Evolutionary conservation across 257 asterid genomes (phyloP).

Genomic region (Paraleonurus japonicus): DNA sequence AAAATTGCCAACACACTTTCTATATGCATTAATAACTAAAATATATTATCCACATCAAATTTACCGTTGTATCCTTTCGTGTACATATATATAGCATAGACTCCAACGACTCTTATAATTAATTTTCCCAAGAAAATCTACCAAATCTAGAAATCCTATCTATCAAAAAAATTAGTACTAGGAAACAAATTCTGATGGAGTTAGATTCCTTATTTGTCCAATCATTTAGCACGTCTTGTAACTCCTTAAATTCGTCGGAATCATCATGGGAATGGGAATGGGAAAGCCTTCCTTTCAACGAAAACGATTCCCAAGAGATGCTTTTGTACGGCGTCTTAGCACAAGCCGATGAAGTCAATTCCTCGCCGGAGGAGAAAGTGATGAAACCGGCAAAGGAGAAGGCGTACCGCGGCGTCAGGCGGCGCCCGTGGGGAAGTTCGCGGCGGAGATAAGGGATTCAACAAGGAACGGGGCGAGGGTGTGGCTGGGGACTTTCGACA

Average conservation of each 20-base stretch:
- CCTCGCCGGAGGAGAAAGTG: conserved; percentile 18
- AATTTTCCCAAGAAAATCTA: neutral
- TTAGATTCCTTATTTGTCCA: conserved; percentile 20
- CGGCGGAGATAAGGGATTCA: conserved; percentile 84
- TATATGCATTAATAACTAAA: neutral
- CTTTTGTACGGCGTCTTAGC: conserved; percentile 33
- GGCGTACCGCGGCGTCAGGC: conserved; percentile 69
- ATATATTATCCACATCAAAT: neutral
- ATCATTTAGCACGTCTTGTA: conserved; percentile 4
- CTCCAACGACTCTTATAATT: neutral
- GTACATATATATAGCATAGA: conserved; percentile 7
- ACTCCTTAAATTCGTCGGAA: conserved; percentile 28
- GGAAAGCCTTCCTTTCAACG: conserved; percentile 42
- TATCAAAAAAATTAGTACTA: neutral
- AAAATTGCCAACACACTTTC: neutral
- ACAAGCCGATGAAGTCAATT: conserved; percentile 44
- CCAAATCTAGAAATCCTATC: neutral
- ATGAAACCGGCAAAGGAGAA: conserved; percentile 28
- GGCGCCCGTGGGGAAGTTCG: conserved; percentile 89
- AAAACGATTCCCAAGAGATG: conserved; percentile 44
- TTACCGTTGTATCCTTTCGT: neutral
- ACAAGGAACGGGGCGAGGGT: conserved; percentile 76
- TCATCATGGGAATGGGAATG: conserved; percentile 33
- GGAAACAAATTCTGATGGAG: conserved; percentile 18
- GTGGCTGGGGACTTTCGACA: conserved; percentile 83